phyloP scores from a whole-genome alignment of 495 filamentous ascomycete species.

The Talaromyces proteolyticus region DNA sequence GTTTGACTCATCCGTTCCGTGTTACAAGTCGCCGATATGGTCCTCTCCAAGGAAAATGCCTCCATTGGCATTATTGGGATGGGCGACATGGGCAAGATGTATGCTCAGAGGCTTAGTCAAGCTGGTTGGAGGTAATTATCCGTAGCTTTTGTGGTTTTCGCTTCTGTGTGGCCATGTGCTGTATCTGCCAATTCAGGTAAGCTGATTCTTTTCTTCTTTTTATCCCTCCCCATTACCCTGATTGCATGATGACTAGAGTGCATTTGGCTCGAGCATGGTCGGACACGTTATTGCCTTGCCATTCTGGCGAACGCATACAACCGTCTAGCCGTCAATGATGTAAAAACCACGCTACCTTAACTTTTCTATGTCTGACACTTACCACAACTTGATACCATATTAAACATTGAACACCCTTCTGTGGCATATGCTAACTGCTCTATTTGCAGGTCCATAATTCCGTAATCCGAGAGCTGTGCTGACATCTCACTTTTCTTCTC shows the following conservation, averaged over 20 bases:
- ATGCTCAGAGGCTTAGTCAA: conserved; percentile 75
- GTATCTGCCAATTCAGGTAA: conserved; percentile 20
- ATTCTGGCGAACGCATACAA: conserved; percentile 44
- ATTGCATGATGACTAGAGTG: conserved; percentile 96
- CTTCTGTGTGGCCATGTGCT: neutral
- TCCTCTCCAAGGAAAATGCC: conserved; percentile 54
- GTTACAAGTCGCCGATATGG: conserved; percentile 19
- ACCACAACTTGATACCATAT: neutral
- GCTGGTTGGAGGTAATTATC: conserved; percentile 89
- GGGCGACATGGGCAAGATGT: conserved; percentile 99
- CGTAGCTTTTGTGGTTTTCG: conserved; percentile 8
- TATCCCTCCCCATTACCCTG: conserved; percentile 11
- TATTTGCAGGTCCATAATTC: neutral
- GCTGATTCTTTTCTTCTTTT: conserved; percentile 14
- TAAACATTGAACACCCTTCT: neutral
- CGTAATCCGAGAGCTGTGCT: neutral
- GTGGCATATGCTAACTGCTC: conserved; percentile 5
- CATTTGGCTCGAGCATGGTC: conserved; percentile 99
- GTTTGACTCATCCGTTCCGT: neutral
- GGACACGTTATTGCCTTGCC: conserved; percentile 29
- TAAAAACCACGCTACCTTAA: conserved; percentile 96
- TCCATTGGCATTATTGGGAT: conserved; percentile 93
- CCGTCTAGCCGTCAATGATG: conserved; percentile 73
- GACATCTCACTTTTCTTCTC: neutral
- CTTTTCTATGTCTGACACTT: conserved; percentile 71